Percentiles rank a stretch among this genome's conserved stretches.
phyloP scores from a whole-genome alignment of 805 yeast species.

The Grigorovia jiainica region DNA sequence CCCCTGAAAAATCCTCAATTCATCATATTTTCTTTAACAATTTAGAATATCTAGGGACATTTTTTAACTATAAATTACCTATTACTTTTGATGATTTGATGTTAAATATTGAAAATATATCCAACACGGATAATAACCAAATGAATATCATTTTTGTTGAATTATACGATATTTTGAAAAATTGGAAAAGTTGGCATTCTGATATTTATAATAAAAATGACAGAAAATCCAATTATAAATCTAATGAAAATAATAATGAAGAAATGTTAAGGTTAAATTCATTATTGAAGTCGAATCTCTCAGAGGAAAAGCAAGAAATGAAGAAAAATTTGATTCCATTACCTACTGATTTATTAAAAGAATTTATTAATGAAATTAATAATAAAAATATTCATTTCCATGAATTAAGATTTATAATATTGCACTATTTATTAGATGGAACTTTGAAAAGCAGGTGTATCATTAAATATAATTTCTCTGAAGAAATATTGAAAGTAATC shows the following conservation, averaged over 20 bases:
- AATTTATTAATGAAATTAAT: constrained; percentile 24
- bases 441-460: constrained; percentile 24
- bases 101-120: too few relatives aligned
- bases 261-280: constrained; percentile 21
- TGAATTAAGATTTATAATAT: constrained; percentile 29
- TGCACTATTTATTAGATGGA: constrained; percentile 18
- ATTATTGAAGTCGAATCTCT: constrained; percentile 24
- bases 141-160: constrained; percentile 12
- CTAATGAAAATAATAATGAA: constrained; percentile 6
- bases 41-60: constrained; percentile 4
- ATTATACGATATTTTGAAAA: constrained; percentile 26
- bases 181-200: constrained; percentile 30
- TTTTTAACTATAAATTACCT: constrained; percentile 5
- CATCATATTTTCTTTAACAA: constrained; percentile 16
- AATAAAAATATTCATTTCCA: constrained; percentile 27
- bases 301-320: constrained; percentile 14
- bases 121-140: background rate
- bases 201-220: constrained; percentile 22
- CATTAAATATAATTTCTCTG: constrained; percentile 33
- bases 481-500: constrained; percentile 27
- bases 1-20: constrained; percentile 1
- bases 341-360: constrained; percentile 8
- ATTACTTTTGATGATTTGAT: constrained; percentile 4
- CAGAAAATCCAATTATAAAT: constrained; percentile 3
- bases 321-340: constrained; percentile 7